Conservation (phyloP, 768 basidiomycete genomes). For the Termitomyces sp. region DNA sequence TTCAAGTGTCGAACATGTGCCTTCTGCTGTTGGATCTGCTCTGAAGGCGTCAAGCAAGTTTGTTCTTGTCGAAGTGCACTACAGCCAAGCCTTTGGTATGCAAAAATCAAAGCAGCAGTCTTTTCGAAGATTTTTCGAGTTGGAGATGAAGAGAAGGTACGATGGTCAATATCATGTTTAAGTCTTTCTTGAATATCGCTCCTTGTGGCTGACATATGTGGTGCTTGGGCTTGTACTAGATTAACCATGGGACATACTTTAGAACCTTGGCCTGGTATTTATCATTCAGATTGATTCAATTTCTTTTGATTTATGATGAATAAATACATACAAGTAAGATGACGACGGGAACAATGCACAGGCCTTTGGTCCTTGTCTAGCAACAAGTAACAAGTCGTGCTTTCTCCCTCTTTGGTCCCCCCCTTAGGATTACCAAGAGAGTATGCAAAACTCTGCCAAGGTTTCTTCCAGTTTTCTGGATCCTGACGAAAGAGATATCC, state of each 20-base stretch:
- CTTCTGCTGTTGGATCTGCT: neutral
- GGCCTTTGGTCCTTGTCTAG: too few species aligned
- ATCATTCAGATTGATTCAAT: too few species aligned
- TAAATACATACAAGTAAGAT: too few species aligned
- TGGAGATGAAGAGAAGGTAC: neutral
- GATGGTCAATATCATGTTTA: neutral
- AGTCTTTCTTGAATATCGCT: neutral
- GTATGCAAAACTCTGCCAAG: too few species aligned
- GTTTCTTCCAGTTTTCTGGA: too few species aligned
- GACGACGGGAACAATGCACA: too few species aligned
- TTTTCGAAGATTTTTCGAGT: constrained; percentile 7
- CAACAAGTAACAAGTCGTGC: too few species aligned
- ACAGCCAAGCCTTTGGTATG: neutral
- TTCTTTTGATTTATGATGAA: too few species aligned
- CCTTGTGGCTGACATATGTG: neutral
- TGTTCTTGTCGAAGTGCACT: neutral
- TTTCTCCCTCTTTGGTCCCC: too few species aligned
- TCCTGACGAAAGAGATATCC: too few species aligned
- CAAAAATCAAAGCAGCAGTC: constrained; percentile 5
- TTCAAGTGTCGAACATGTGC: neutral
- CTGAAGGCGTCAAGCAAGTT: neutral
- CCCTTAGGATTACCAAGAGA: too few species aligned
- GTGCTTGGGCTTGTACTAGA: neutral
- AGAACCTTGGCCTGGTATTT: constrained; percentile 1
- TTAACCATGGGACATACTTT: constrained; percentile 2